phyloP scores from a whole-genome alignment of 1,139 yeast genomes.

The Wickerhamiella pararugosa region DNA sequence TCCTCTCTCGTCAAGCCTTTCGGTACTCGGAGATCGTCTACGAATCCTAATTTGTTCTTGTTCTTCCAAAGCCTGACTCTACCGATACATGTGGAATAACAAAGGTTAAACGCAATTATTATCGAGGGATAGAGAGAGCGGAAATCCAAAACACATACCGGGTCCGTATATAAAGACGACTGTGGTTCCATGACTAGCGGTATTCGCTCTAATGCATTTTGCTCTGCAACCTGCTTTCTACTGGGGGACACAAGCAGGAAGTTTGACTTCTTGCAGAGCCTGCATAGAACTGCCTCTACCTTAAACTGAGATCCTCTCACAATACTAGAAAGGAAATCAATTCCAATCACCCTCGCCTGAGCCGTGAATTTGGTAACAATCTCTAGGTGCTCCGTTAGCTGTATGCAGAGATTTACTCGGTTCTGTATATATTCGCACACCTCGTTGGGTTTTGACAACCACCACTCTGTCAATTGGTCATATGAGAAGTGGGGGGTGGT shows the following conservation, averaged over 20 bases:
- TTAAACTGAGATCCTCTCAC: conserved; percentile 88
- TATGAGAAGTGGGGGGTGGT: conserved; percentile 49
- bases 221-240: conserved; percentile 64
- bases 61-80: conserved; percentile 38
- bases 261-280: conserved; percentile 67
- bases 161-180: conserved; percentile 73
- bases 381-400: conserved; percentile 47
- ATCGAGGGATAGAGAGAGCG: conserved; percentile 90
- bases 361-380: conserved; percentile 60
- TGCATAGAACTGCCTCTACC: conserved; percentile 66
- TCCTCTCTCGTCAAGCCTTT: conserved; percentile 43
- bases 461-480: conserved; percentile 39
- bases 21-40: conserved; percentile 34
- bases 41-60: conserved; percentile 38
- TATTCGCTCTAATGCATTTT: conserved; percentile 73
- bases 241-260: conserved; percentile 65
- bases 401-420: conserved; percentile 35
- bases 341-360: conserved; percentile 73
- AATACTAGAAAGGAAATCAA: conserved; percentile 76
- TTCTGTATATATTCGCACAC: conserved; percentile 39
- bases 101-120: conserved; percentile 80
- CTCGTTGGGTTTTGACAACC: conserved; percentile 23
- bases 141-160: conserved; percentile 77
- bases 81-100: conserved; percentile 80
- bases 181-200: conserved; percentile 90